Evolutionary conservation across 352 stramenopile species (phyloP).

Genomic region (Phytophthora cactorum): DNA sequence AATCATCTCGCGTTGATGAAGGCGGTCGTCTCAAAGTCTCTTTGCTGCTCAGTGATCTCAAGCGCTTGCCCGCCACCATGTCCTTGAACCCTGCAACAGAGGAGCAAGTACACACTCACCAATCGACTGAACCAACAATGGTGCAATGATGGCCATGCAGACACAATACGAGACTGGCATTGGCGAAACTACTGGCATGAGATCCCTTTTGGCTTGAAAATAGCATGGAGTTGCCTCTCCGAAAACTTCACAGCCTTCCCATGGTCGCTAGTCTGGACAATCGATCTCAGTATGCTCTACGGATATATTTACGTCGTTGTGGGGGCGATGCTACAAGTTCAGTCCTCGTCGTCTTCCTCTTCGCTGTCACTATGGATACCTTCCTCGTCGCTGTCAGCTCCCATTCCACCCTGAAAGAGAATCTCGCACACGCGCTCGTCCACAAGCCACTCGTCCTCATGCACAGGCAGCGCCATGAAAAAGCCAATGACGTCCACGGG

Average conservation of each 20-base stretch:
- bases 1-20: constrained; percentile 47
- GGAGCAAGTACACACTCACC: constrained; percentile 5
- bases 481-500: constrained; percentile 69
- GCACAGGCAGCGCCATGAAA: constrained; percentile 69
- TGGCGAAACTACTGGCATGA: constrained; percentile 32
- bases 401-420: constrained; percentile 56
- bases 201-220: constrained; percentile 24
- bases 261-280: constrained; percentile 17
- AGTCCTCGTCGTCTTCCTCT: constrained; percentile 33
- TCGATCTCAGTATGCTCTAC: neutral
- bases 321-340: constrained; percentile 8
- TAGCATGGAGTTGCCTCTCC: constrained; percentile 6
- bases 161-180: constrained; percentile 14
- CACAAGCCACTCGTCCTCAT: constrained; percentile 81
- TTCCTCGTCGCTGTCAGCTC: constrained; percentile 42
- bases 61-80: constrained; percentile 40
- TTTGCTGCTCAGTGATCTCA: constrained; percentile 28
- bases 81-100: constrained; percentile 7
- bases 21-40: constrained; percentile 28
- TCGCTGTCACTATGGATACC: constrained; percentile 25
- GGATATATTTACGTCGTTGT: constrained; percentile 32
- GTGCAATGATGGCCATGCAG: constrained; percentile 24
- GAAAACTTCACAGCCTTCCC: constrained; percentile 2
- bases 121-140: constrained; percentile 20
- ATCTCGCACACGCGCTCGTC: constrained; percentile 83